Evolutionary conservation across 371 early-diverging fungal species (phyloP).

Genomic region (Apophysomyces ossiformis): DNA sequence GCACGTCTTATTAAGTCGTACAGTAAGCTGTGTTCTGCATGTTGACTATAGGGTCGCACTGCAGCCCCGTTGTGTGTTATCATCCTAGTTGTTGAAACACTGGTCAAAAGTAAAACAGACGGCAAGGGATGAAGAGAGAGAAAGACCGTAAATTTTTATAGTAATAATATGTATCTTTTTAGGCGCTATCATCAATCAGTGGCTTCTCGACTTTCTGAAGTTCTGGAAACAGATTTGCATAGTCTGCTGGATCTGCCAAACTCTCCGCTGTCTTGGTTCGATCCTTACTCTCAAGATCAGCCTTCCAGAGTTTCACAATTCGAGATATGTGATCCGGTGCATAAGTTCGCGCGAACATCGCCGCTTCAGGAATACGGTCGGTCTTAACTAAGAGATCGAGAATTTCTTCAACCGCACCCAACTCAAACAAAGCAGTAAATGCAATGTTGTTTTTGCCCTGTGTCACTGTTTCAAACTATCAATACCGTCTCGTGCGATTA

Average conservation of each 20-base stretch:
- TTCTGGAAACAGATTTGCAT: conserved; percentile 89
- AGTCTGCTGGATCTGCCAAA: conserved; percentile 83
- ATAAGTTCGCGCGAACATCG: conserved; percentile 92
- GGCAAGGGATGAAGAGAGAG: too few species aligned
- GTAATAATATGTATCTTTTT: not conserved
- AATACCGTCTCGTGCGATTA: not conserved
- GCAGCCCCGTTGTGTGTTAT: too few species aligned
- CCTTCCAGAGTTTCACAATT: conserved; percentile 83
- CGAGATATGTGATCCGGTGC: conserved; percentile 77
- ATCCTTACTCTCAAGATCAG: conserved; percentile 63
- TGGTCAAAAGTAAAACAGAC: too few species aligned
- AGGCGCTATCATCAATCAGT: conserved; percentile 5
- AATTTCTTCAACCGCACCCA: conserved; percentile 76
- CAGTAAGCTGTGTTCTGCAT: too few species aligned
- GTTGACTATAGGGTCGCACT: too few species aligned
- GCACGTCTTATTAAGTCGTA: too few species aligned
- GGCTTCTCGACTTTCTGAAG: conserved; percentile 47
- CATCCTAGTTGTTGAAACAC: too few species aligned
- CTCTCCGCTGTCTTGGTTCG: conserved; percentile 88
- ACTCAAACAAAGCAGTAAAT: conserved; percentile 79
- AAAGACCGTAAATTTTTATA: too few species aligned
- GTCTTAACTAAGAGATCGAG: conserved; percentile 84
- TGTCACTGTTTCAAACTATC: conserved; percentile 37
- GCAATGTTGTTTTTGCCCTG: conserved; percentile 90
- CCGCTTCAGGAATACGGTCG: conserved; percentile 95